phyloP scores from a whole-genome alignment of 2,329 filamentous ascomycete genomes.

The Penicillium corylophilum region DNA sequence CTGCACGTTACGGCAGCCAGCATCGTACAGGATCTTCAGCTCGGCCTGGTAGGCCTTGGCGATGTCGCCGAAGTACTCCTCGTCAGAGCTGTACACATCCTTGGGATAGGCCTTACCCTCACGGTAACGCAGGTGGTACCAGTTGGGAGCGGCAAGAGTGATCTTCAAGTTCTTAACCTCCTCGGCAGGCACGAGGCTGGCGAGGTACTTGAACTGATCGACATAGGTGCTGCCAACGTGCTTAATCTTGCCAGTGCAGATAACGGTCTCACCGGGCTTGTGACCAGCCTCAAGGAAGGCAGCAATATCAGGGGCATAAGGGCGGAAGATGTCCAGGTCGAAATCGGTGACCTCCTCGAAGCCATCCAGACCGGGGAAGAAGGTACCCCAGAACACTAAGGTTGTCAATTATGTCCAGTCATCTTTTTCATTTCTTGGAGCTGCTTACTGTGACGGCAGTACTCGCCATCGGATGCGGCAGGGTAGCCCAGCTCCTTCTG shows the following conservation, averaged over 20 bases:
- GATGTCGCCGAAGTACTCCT: slow-evolving; percentile 65
- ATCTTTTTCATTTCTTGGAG: not conserved
- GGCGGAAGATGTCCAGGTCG: slow-evolving; percentile 54
- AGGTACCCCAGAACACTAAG: slow-evolving; percentile 57
- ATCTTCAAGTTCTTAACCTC: slow-evolving; percentile 67
- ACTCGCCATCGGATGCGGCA: slow-evolving; percentile 69
- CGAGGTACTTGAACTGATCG: slow-evolving; percentile 61
- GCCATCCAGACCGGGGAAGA: slow-evolving; percentile 55
- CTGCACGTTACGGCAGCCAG: slow-evolving; percentile 65
- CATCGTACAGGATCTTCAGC: slow-evolving; percentile 60
- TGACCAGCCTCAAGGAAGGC: slow-evolving; percentile 60
- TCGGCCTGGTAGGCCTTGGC: slow-evolving; percentile 66
- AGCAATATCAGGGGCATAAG: slow-evolving; percentile 61
- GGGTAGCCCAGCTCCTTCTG: slow-evolving; percentile 64
- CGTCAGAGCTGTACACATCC: slow-evolving; percentile 57
- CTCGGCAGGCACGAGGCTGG: slow-evolving; percentile 58
- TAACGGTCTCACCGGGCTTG: slow-evolving; percentile 57
- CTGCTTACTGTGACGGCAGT: slow-evolving; percentile 48
- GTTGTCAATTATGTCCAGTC: not conserved
- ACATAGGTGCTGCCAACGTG: slow-evolving; percentile 57
- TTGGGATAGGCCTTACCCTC: slow-evolving; percentile 57
- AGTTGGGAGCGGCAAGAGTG: slow-evolving; percentile 65
- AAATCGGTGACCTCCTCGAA: slow-evolving; percentile 54
- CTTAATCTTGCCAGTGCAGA: slow-evolving; percentile 59
- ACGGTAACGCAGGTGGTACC: slow-evolving; percentile 66